phyloP scores from a whole-genome alignment of 1,284 basidiomycete genomes.

The Leccinum olivaceoglutinosum region DNA sequence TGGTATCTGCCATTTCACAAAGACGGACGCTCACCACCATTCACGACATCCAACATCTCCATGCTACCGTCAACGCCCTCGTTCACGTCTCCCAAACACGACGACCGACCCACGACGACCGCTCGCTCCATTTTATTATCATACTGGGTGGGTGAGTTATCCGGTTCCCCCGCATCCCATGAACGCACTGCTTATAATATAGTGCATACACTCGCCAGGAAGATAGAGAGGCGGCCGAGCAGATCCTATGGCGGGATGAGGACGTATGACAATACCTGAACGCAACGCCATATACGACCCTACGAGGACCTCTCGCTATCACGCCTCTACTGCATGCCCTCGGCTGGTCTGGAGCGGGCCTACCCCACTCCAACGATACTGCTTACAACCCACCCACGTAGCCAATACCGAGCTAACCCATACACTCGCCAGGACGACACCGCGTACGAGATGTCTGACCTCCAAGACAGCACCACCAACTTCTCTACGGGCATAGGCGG shows the following conservation, averaged over 20 bases:
- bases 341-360: no score
- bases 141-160: no score
- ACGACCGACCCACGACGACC: neutral
- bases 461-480: conserved; percentile 48
- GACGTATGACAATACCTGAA: no score
- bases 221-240: no score
- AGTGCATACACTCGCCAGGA: no score
- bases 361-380: no score
- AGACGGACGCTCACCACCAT: conserved; percentile 14
- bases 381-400: neutral
- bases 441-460: neutral
- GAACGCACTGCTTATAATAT: no score
- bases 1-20: neutral
- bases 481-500: conserved; percentile 32
- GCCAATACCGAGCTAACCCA: neutral
- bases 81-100: conserved; percentile 11
- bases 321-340: no score
- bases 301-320: no score
- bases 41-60: conserved; percentile 7
- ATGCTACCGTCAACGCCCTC: conserved; percentile 20
- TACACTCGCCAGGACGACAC: neutral
- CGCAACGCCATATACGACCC: no score
- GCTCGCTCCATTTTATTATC: conserved; percentile 22
- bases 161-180: no score
- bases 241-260: no score